phyloP scores from a whole-genome alignment of 2,329 filamentous ascomycete species.

The Aspergillus novoparasiticus region DNA sequence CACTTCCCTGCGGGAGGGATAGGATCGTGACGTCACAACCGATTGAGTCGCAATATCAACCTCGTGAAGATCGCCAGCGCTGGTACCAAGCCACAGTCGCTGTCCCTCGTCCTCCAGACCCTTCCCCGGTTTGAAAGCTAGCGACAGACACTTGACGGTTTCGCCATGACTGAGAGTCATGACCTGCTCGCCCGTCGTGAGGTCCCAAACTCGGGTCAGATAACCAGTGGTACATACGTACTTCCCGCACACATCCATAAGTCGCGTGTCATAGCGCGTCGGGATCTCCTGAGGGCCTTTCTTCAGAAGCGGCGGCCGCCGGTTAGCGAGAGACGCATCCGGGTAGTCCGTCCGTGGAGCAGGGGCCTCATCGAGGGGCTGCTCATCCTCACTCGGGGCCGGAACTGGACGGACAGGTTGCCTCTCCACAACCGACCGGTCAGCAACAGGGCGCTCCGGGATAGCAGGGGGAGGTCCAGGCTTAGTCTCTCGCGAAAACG shows the following conservation, averaged over 20 bases:
- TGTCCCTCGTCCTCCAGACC: conserved; percentile 79
- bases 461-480: conserved; percentile 21
- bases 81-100: conserved; percentile 87
- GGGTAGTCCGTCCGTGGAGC: conserved; percentile 70
- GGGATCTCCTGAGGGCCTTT: conserved; percentile 73
- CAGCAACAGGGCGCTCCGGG: conserved; percentile 17
- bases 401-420: conserved; percentile 38
- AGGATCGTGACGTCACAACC: conserved; percentile 68
- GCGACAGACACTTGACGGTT: conserved; percentile 75
- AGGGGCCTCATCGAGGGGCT: conserved; percentile 50
- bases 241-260: conserved; percentile 86
- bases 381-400: conserved; percentile 57
- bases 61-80: conserved; percentile 83
- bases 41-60: conserved; percentile 76
- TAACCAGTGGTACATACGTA: conserved; percentile 84
- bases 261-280: conserved; percentile 82
- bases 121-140: conserved; percentile 81
- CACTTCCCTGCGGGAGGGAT: conserved; percentile 78
- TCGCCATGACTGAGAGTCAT: conserved; percentile 84
- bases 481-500: conserved; percentile 31
- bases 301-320: conserved; percentile 75
- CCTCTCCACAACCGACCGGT: conserved; percentile 23
- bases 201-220: conserved; percentile 84
- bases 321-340: conserved; percentile 80
- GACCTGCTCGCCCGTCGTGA: conserved; percentile 77